Evolutionary conservation across 495 filamentous ascomycete species (phyloP), one percentile per base, ranked within the genome.

Genomic region (Xylaria cubensis): DNA sequence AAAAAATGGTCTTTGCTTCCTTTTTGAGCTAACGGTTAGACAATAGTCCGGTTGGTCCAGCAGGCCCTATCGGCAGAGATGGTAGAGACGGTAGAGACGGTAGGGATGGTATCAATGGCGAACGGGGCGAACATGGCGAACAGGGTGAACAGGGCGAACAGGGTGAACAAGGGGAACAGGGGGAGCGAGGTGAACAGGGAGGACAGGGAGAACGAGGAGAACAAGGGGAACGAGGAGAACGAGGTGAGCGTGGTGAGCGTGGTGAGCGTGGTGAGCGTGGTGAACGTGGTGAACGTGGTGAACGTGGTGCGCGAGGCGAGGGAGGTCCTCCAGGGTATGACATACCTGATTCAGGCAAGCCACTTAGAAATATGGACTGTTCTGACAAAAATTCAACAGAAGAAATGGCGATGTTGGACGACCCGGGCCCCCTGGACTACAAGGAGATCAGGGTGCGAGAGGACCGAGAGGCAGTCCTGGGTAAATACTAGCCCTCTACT

Each of bases 361-460:
- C n/a, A 50, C 63, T 48, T 3, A 29, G n/a, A 41, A 34, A 10
- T 6, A 50, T 15, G 12, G 32, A 44, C n/a, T 34, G 21, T 41
- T 19, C 21, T 42, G 4, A 56, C 34, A 44, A n/a, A 21, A 67
- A 24, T 29, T 66, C 9, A 41, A 56, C 17, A 67, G 65, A 29
- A 21, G 12, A 42, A 21, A 67, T 21, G 65, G 65, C 8, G 12
- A 13, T 19, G 10, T 32, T 29, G 73, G 73, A 36, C 32, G 17
- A 12, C 56, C 64, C 13, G 71, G 72, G n/a, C 67, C 61, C 44
- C 51, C 42, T 8, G 72, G 72, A 8, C 34, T 24, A 21, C 55
- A 61, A 34, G 67, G 72, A 21, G 15, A 34, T 24, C 61, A 19
- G 4, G 72, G 63, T 1, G 73, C 26, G 9, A 61, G 53, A 70